These are phyloP conservation scores for Mucor velutinosus DNA, from an alignment of 371 early-diverging fungal genomes.

Conservation along the genomic window DNA sequence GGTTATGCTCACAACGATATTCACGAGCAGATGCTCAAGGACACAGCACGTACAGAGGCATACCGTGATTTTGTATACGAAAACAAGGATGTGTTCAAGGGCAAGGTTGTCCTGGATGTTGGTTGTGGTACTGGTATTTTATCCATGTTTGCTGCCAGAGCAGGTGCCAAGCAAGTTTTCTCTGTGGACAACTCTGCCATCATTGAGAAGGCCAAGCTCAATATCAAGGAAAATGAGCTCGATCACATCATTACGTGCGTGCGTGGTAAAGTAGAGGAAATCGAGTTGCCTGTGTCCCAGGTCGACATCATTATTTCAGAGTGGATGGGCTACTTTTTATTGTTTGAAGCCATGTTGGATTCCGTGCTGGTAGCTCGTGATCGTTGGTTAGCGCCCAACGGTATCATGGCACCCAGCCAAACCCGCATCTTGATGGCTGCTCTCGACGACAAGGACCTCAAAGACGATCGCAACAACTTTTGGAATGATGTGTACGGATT, in stretches of 20 bases:
- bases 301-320: slow-evolving; percentile 91
- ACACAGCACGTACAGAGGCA: slow-evolving; percentile 81
- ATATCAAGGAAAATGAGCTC: slow-evolving; percentile 78
- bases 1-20: slow-evolving; percentile 80
- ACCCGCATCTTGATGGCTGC: slow-evolving; percentile 77
- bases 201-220: slow-evolving; percentile 79
- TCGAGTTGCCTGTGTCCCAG: slow-evolving; percentile 73
- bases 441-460: slow-evolving; percentile 79
- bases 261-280: slow-evolving; percentile 86
- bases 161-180: slow-evolving; percentile 64
- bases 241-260: slow-evolving; percentile 71
- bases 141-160: slow-evolving; percentile 97
- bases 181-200: slow-evolving; percentile 88
- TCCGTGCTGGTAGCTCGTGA: slow-evolving; percentile 87
- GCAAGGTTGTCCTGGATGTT: slow-evolving; percentile 96
- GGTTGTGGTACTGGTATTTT: slow-evolving; percentile 98
- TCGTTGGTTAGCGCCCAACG: slow-evolving; percentile 71
- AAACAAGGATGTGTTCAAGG: slow-evolving; percentile 94
- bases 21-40: slow-evolving; percentile 71
- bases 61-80: slow-evolving; percentile 92
- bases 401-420: slow-evolving; percentile 76
- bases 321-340: slow-evolving; percentile 93
- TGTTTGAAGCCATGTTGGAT: slow-evolving; percentile 91
- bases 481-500: slow-evolving; percentile 92
- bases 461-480: slow-evolving; percentile 75